Base-by-base conservation (phyloP, 495 filamentous ascomycete genomes). In the Talaromyces stipitatus region DNA sequence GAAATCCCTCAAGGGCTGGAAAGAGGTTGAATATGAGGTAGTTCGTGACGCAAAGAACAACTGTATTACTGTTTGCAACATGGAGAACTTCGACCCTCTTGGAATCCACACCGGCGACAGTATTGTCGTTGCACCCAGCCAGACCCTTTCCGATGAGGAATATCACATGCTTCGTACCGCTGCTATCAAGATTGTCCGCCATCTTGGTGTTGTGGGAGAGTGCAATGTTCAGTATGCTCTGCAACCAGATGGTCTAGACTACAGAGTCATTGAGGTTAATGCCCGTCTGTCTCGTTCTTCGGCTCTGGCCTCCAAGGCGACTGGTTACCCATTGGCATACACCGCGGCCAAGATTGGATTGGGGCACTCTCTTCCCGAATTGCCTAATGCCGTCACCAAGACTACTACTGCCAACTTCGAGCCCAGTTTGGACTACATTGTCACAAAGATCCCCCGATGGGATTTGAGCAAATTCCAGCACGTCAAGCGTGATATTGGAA, bases 1-100 rank as follows among this genome's bases (percentile, higher is more conserved):
- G 79, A 98, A 98, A 77, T 96, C 92, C n/a, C 84, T 98, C 50
- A 97, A 97, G 76, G 92, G 92, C 64, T 98, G 92, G 92, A 97
- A 97, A 74, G 92, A 97, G 72, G 88, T 96, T 55, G 92, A 97
- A 70, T 97, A 97, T 67, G 92, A 97, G 70, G 92, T 97, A 30
- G 92, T 97, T 33, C 85, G 92, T 57, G 92, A 97, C 71, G 88
- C 87, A 46, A 81, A 84, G 62, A 94, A 97, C 79, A 97, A 97
- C 77, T 97, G 94, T 72, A 97, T 97, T 62, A 97, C 92, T 16
- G 92, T 97, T 46, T 97, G 92, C 79, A 97, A 97, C 77, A 97
- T 97, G 92, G 92, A 97, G 77, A 97, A 97, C 75, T 97, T 97
- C 67, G 92, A 97, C 67, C 92, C 92, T 33, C 80, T 97, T 30